Evolutionary conservation across 2,329 filamentous ascomycete species (phyloP), one percentile per base, ranked within the genome.

Genomic region (Aureobasidium sp.): DNA sequence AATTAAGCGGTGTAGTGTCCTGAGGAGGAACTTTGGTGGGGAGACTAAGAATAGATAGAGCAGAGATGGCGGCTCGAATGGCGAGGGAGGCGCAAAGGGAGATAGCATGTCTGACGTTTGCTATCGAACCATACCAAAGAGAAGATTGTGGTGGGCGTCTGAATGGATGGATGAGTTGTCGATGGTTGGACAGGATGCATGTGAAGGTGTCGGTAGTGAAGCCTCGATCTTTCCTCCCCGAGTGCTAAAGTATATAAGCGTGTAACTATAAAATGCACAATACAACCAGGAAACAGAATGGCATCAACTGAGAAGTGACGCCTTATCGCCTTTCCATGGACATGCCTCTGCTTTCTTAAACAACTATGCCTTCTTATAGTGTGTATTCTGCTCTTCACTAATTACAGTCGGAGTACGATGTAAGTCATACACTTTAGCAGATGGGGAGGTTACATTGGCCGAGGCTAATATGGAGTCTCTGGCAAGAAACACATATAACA

Each of bases 1-100:
- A 62, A 93, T 75, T 52, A 87, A 59, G 55, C 68, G 65, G 65
- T 77, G 66, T 57, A 73, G 3, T 68, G 76, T 66, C 66, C 74
- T 48, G 79, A 68, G 20, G 70, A 78, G 64, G 68, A 78, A 71
- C 70, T 75, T 72, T 66, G 70, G 53, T 70, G 76, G 73, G 59
- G 71, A 63, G 27, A 63, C 65, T 2, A 71, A 65, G 58, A 70
- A 63, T 61, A 66, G 67, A 15, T 66, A 66, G 44, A 68, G 51
- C 62, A 67, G 53, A 13, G 67, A 63, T 5, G 67, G 66, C 15
- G 66, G 63, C 36, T 68, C 66, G 36, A 68, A 70, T 1, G 64
- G 64, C 65, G 57, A 58, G 4, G 62, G 41, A 23, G 62, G 62
- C 37, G 53, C 47, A 26, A 63, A 58, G 6, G 48, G 57, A 42